Evolutionary conservation across 2,329 filamentous ascomycete genomes (phyloP).

Genomic region (Fusarium algeriense): DNA sequence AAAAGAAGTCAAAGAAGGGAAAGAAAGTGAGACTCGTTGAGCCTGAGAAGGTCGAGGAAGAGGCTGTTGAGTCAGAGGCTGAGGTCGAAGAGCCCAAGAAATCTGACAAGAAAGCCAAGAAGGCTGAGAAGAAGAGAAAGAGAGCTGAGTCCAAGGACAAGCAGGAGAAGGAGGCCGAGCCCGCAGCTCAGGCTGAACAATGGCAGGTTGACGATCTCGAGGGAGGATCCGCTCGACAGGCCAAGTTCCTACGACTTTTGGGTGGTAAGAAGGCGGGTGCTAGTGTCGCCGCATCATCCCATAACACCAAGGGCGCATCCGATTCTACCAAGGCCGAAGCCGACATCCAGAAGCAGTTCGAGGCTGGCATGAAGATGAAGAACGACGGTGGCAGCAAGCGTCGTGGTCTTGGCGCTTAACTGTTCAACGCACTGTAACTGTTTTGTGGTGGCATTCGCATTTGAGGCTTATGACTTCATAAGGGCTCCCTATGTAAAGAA

Average conservation of each 20-base stretch:
- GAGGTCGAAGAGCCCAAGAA: constrained; percentile 30
- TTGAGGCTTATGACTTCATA: constrained; percentile 8
- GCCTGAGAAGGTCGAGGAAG: constrained; percentile 41
- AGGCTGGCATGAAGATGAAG: constrained; percentile 68
- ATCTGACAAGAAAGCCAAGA: constrained; percentile 51
- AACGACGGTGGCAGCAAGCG: constrained; percentile 62
- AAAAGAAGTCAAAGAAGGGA: constrained; percentile 50
- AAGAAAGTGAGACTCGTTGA: constrained; percentile 36
- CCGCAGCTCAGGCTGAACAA: constrained; percentile 52
- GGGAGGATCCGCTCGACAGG: constrained; percentile 63
- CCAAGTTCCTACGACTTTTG: constrained; percentile 69
- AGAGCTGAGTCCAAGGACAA: constrained; percentile 45
- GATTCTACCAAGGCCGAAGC: constrained; percentile 59
- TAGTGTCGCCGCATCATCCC: constrained; percentile 38
- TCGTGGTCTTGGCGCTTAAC: constrained; percentile 65
- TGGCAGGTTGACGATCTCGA: constrained; percentile 67
- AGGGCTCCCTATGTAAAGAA: constrained; percentile 15
- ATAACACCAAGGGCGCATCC: constrained; percentile 46
- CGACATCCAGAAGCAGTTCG: constrained; percentile 69
- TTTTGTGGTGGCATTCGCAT: not conserved
- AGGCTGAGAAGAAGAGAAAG: constrained; percentile 54
- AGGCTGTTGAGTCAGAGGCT: constrained; percentile 17
- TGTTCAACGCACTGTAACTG: not conserved
- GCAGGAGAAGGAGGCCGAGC: constrained; percentile 31
- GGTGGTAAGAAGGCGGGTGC: constrained; percentile 63